Evolutionary conservation across 345 rosid genomes (phyloP), one percentile per base, ranked within the genome.

Genomic region (Rhizophora apiculata): DNA sequence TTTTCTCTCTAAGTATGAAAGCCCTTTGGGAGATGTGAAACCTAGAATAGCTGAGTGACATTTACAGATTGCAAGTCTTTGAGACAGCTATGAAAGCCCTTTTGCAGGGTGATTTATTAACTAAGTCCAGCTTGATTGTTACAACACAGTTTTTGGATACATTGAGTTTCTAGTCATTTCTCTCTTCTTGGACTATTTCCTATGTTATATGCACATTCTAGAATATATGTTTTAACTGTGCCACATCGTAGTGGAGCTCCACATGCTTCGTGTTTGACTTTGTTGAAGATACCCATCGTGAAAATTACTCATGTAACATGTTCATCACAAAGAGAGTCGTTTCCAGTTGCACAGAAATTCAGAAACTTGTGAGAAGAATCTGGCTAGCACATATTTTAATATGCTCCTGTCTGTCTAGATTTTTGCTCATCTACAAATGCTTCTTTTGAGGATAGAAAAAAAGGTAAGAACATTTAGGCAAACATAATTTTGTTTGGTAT

Each of bases 21-120:
- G n/a, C n/a, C n/a, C n/a, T 60, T 74, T 86, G 84, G 92, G 86
- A 65, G 98, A 94, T 75, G 95, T 89, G 75, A 94, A 91, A 80
- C 97, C 98, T 71, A 85, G 96, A 84, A 82, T 88, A 64, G 68
- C 83, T 37, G 97, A 89, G 68, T 32, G 98, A n/a, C n/a, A n/a
- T n/a, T n/a, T n/a, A 94, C 77, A 85, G 93, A 46, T 85, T 90
- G 72, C 98, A 91, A 93, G 39, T 85, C 98, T 46, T 81, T 91
- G 83, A 88, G 93, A 84, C 92, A 94, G 98, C 97, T 94, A 80
- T 54, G 7, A 37, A 58, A 21, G 22, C 11, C 16, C 16, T 21
- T 22, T 55, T 54, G 31, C 21, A 31, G 29, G 36, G 26, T n/a
- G 48, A 48, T 36, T 20, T n/a, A 20, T 37, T 26, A 0, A 20